Base-by-base conservation (phyloP, 495 filamentous ascomycete species). In the Daldinia bambusicola region DNA sequence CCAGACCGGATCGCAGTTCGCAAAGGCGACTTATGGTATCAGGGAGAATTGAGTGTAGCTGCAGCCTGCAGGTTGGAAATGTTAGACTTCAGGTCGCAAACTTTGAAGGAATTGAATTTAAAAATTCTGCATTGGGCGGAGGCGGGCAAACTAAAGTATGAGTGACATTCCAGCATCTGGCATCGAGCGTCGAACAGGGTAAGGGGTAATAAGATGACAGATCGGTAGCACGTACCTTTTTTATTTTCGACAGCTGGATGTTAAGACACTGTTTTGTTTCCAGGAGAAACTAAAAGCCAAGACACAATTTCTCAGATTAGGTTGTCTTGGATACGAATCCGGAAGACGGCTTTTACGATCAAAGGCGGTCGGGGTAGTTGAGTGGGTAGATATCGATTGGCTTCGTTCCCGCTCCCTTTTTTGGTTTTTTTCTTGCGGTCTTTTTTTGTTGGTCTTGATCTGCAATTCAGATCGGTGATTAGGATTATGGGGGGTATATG, bases 261-360 rank as follows among this genome's bases (percentile, higher is more conserved):
- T 12, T 26, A 43, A 63, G 52, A 53, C 41, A 38, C 6, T 61
- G 66, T 55, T 58, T 66, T 61, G 41, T 66, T 62, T 36, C 50
- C 22, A 63, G 38, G 8, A 52, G 37, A 59, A 40, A 61, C 61
- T 40, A 61, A 48, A 43, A 43, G 36, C 67, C 30, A 60, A 62
- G 61, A 63, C 61, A 57, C 41, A 30, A 8, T 37, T 18, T 45
- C 56, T 69, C 55, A 66, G 57, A 69, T 69, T 69, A 32, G 36
- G 16, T 59, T 73, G 70, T 73, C 70, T 73, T 65, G 55, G 57
- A 57, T 73, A 69, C 70, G 66, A 62, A 73, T 69, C 14, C 70
- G 70, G 70, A 67, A 67, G 41, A 72, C 14, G 43, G 43, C 31
- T 45, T 45, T 36, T 50, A 50, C n/a, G 55, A 55, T 68, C 64